phyloP scores from a whole-genome alignment of 257 asterid species.

The Penstemon barbatus region DNA sequence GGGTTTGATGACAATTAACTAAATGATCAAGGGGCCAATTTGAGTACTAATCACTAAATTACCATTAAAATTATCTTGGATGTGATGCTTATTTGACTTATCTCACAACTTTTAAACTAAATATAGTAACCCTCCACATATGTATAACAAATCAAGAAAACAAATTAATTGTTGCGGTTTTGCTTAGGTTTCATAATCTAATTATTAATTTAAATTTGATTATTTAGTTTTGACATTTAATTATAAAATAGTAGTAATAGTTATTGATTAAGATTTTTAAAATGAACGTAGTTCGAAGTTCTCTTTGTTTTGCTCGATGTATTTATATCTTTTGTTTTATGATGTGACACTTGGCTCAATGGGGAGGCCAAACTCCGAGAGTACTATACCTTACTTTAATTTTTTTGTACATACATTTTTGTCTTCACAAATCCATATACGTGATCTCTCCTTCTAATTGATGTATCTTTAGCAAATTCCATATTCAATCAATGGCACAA shows the following conservation, averaged over 20 bases:
- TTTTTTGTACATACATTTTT: slow-evolving; percentile 1
- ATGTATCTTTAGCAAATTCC: no score
- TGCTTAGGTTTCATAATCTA: slow-evolving; percentile 12
- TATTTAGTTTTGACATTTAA: slow-evolving; percentile 4
- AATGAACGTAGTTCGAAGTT: slow-evolving; percentile 32
- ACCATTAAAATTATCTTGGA: slow-evolving; percentile 37
- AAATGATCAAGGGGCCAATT: slow-evolving; percentile 36
- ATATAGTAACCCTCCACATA: slow-evolving; percentile 26
- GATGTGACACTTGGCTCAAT: slow-evolving; percentile 65
- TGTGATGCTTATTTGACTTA: slow-evolving; percentile 49
- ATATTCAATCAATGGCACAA: no score
- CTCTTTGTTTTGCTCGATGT: slow-evolving; percentile 44
- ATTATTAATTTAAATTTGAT: neutral
- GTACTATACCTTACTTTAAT: slow-evolving; percentile 7
- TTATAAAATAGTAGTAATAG: neutral
- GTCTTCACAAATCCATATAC: slow-evolving; percentile 38
- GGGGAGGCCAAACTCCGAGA: slow-evolving; percentile 48
- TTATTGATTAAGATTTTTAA: neutral
- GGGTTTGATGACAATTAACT: slow-evolving; percentile 40
- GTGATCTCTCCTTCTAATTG: neutral
- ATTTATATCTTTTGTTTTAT: slow-evolving; percentile 33
- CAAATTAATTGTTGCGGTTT: neutral
- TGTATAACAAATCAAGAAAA: slow-evolving; percentile 19
- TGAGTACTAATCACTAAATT: slow-evolving; percentile 25
- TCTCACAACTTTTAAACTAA: slow-evolving; percentile 26